phyloP scores from a whole-genome alignment of 805 yeast species.

The Kazachstania africana region DNA sequence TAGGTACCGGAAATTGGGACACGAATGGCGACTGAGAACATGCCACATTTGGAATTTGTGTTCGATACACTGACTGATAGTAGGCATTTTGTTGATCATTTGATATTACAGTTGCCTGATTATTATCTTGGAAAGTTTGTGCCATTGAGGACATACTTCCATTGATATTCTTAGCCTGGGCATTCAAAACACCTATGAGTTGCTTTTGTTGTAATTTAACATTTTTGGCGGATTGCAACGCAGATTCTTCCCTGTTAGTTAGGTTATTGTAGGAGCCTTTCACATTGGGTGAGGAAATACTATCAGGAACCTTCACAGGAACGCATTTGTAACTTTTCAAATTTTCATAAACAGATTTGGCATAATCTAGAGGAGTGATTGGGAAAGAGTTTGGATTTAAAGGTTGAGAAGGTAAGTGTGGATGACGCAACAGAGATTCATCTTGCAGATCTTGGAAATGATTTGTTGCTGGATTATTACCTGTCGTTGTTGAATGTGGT shows the following conservation, averaged over 20 bases:
- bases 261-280: not conserved
- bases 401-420: not conserved
- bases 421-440: not conserved
- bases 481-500: slow-evolving; percentile 1
- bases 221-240: slow-evolving; percentile 2
- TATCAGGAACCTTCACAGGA: slow-evolving; percentile 18
- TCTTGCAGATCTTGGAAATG: not conserved
- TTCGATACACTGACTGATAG: no score
- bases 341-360: slow-evolving; percentile 21
- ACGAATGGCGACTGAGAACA: no score
- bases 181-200: slow-evolving; percentile 12
- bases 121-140: no score
- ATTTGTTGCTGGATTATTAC: not conserved
- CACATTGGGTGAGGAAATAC: slow-evolving; percentile 1
- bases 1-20: no score
- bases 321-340: slow-evolving; percentile 20
- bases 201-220: slow-evolving; percentile 15
- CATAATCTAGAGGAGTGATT: slow-evolving; percentile 20
- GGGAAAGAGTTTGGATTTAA: slow-evolving; percentile 6
- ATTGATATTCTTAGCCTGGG: no score
- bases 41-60: no score
- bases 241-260: not conserved
- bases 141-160: no score
- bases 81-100: no score
- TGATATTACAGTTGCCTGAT: no score